These are phyloP conservation scores for Nitzschia inconspicua DNA, from an alignment of 108 stramenopile genomes.

Conservation along the genomic window DNA sequence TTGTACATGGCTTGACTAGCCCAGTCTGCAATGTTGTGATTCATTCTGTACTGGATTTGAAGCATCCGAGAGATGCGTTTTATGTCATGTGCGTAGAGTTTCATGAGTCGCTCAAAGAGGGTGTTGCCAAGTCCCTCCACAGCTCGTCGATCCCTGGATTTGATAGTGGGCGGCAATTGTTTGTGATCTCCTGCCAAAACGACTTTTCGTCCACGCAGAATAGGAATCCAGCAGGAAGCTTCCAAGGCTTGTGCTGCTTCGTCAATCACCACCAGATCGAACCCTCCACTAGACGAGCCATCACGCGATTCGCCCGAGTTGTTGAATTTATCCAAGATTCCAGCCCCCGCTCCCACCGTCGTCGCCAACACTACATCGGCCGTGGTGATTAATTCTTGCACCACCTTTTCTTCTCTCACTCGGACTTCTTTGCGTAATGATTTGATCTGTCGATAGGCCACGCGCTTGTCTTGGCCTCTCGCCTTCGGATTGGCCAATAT, in stretches of 20 bases:
- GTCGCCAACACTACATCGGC: constrained; percentile 88
- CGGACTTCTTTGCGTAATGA: constrained; percentile 84
- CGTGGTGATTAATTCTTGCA: constrained; percentile 63
- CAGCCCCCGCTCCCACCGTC: constrained; percentile 82
- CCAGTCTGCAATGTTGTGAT: constrained; percentile 89
- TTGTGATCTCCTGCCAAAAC: constrained; percentile 96
- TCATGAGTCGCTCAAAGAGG: constrained; percentile 94
- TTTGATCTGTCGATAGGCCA: constrained; percentile 73
- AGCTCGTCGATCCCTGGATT: constrained; percentile 41
- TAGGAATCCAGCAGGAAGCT: constrained; percentile 93
- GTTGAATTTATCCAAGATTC: constrained; percentile 45
- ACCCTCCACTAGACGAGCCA: constrained; percentile 22
- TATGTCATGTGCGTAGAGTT: constrained; percentile 28
- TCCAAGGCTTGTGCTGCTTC: constrained; percentile 98
- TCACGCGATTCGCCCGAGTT: constrained; percentile 18
- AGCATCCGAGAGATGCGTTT: constrained; percentile 74
- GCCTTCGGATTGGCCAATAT: constrained; percentile 45
- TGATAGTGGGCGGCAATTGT: constrained; percentile 97
- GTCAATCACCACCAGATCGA: constrained; percentile 98
- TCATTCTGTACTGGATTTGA: constrained; percentile 96
- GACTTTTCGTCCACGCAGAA: constrained; percentile 71
- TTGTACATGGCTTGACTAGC: constrained; percentile 88
- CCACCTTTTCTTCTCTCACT: constrained; percentile 86
- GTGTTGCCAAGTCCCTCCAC: constrained; percentile 77
- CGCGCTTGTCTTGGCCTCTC: constrained; percentile 42